These are phyloP conservation scores for Acorus gramineus DNA, from an alignment of 106 monocot genomes.

Conservation along the genomic window DNA sequence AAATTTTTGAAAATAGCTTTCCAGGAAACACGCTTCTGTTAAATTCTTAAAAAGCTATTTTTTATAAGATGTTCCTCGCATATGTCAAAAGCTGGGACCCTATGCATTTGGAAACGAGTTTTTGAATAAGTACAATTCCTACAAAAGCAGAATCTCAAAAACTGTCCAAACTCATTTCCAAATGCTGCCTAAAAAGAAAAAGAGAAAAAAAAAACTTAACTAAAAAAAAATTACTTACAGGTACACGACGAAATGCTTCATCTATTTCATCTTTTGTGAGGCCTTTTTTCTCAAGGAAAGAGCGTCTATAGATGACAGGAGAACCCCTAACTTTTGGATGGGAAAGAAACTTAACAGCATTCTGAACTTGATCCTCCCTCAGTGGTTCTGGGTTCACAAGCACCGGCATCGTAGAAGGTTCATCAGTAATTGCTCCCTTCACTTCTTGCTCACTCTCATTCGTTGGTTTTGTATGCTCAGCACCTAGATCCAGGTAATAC, in stretches of 20 bases:
- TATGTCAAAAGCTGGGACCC: too few species aligned
- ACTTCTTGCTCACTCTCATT: slow-evolving; percentile 24
- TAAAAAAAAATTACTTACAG: slow-evolving; percentile 39
- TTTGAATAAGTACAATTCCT: too few species aligned
- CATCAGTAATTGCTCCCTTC: slow-evolving; percentile 22
- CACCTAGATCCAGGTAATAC: not conserved
- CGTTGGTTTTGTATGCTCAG: slow-evolving; percentile 10
- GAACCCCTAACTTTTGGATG: slow-evolving; percentile 92
- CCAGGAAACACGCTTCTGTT: too few species aligned
- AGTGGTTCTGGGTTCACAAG: slow-evolving; percentile 43
- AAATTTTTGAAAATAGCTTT: not conserved
- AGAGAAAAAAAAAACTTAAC: not conserved
- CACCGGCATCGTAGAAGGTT: slow-evolving; percentile 23
- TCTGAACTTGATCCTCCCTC: slow-evolving; percentile 92
- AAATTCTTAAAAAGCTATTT: too few species aligned
- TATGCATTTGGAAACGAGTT: not conserved
- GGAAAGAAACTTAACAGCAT: slow-evolving; percentile 91
- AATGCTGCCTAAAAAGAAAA: not conserved
- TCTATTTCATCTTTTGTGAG: slow-evolving; percentile 94
- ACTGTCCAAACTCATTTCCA: not conserved
- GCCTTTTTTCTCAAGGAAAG: slow-evolving; percentile 94
- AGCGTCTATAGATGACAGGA: slow-evolving; percentile 69
- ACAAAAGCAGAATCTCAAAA: not conserved
- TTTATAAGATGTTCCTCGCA: too few species aligned
- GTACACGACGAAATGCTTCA: slow-evolving; percentile 96